Evolutionary conservation across 768 basidiomycete genomes (phyloP), one percentile per base, ranked within the genome.

Genomic region (Mycena vulgaris): DNA sequence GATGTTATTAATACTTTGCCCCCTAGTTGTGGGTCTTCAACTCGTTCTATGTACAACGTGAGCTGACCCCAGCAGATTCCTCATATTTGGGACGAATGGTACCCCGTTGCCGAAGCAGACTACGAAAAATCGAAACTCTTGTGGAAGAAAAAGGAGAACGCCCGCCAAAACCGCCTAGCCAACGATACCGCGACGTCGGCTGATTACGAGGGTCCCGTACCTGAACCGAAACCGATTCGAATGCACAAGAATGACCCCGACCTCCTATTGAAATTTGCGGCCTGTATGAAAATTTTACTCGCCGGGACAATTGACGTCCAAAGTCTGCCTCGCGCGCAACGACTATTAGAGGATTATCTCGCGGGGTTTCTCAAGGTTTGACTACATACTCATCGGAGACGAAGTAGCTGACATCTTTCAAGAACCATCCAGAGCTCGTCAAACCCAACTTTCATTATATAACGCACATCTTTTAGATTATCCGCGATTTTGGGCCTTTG

Each of bases 401-500:
- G n/a, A n/a, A n/a, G n/a, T 1, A 17, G 27, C 16, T 49, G 25
- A 49, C 48, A 14, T 8, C 31, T 3, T 28, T 16, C 21, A 14
- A 65, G 63, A 65, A 66, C 23, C 55, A 58, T 17, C 48, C 60
- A 23, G 27, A 40, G 10, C 45, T 67, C 11, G 33, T 68, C 2
- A 61, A 61, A 66, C 23, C 76, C 67, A 57, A 77, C 76, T 17
- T 27, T 19, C 65, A 66, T 16, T 66, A 51, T 48, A 28, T 37
- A 14, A 66, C 65, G 0, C 65, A 66, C 45, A 66, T 37, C 19
- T 45, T 33, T 19, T n/a, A 59, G 30, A 51, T 27, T 4, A 37
- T 66, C 7, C 52, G 59, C 0, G 73, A 78, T 58, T 80, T 72
- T 53, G 78, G 80, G 2, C 79, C 80, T 0, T 73, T 80, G 5